Base-by-base conservation (phyloP, 768 basidiomycete species). In the Kwoniella sp. region DNA sequence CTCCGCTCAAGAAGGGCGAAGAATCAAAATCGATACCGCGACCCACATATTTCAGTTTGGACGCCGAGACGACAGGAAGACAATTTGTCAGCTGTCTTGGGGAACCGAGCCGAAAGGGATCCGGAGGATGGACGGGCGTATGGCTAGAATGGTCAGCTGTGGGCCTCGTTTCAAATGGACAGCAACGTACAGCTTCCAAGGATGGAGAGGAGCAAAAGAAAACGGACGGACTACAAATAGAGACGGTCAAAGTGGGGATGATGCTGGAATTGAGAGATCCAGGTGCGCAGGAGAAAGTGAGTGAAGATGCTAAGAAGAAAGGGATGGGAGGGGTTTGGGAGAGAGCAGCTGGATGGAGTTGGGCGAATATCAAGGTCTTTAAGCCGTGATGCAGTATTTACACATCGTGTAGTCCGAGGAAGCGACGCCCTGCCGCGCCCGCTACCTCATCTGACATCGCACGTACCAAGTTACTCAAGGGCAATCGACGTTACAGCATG, bases 61-160 rank as follows among this genome's bases (percentile, higher is more conserved):
- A 74, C 7, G 77, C 77, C 29, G 82, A 82, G 52, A 87, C 86
- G 24, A 86, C 85, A 12, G 94, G 92, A 1, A 88, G 88, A 72
- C 87, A 91, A 0, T 87, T 98, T 64, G 89, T 96, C 9, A 71
- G 79, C 26, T 77, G 79, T 49, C 77, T 96, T 49, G 92, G 92
- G 10, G 94, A 97, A 79, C 94, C 94, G 7, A 86, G 86, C 73
- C 84, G 90, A 65, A 98, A 96, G 77, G 94, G 94, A 7, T 92
- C 93, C 22, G 93, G 94, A 1, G 82, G 86, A 24, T 87, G 1
- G 90, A 90, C 40, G 91, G 89, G 30, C 90, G 91, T 95, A 68
- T 96, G 92, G 91, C 90, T 92, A 68, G 92, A 96, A 79, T 96
- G 92, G 93, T 83, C 86, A 26, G 84, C 82, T 69, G 85, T 88